A percentile compares a stretch with the other conserved stretches of the same genome.
Conservation (phyloP, 2,329 filamentous ascomycete genomes). For the Neopestalotiopsis sp. region DNA sequence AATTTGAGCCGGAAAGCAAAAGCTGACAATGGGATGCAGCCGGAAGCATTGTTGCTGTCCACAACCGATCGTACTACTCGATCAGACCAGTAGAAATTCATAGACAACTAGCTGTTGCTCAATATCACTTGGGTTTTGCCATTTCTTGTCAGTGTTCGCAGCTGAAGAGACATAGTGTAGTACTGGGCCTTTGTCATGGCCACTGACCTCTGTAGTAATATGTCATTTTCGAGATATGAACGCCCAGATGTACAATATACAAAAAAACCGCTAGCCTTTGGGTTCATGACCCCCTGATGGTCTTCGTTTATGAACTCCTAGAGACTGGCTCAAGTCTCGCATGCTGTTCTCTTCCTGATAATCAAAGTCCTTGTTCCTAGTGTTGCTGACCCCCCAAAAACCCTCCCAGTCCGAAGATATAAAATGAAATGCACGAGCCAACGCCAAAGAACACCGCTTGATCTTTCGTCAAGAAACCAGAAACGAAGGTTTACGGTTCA, state of each 20-base stretch:
- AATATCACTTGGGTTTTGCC: background rate
- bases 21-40: too few species aligned
- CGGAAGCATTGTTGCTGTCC: too few species aligned
- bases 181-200: background rate
- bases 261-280: background rate
- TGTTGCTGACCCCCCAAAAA: background rate
- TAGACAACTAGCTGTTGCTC: too few species aligned
- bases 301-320: constrained; percentile 3
- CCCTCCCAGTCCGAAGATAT: background rate
- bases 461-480: background rate
- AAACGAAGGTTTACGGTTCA: background rate
- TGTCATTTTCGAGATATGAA: background rate
- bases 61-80: too few species aligned
- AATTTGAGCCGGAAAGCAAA: too few species aligned
- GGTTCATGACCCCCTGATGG: background rate
- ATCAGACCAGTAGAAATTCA: too few species aligned
- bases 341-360: background rate
- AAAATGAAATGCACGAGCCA: background rate
- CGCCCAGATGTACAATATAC: background rate
- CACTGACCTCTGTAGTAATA: background rate
- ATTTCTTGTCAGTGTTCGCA: background rate
- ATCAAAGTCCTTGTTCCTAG: background rate
- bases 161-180: background rate
- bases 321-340: background rate
- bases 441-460: background rate